Conservation (phyloP, 2,329 filamentous ascomycete species). For the Ceratocystis papillata region DNA sequence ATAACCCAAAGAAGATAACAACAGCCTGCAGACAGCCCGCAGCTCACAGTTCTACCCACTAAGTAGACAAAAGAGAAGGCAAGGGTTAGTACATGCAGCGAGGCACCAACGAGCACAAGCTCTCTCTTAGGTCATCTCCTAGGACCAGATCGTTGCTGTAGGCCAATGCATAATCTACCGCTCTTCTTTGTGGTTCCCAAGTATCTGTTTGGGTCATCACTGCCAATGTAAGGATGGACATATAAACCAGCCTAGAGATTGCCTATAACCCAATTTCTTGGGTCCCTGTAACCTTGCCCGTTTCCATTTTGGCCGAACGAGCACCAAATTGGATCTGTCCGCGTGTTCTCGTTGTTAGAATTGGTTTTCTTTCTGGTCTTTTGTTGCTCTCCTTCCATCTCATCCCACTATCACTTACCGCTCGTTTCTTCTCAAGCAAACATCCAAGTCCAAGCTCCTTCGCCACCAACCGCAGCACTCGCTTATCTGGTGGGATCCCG, state of each 20-base stretch:
- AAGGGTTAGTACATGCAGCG: constrained; percentile 29
- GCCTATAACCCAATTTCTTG: not conserved
- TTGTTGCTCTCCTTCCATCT: constrained; percentile 13
- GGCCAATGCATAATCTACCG: not conserved
- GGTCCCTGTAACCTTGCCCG: constrained; percentile 57
- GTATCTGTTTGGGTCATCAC: constrained; percentile 65
- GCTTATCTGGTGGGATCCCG: constrained; percentile 65
- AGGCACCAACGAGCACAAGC: constrained; percentile 46
- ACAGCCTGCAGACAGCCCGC: constrained; percentile 10
- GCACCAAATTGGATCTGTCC: constrained; percentile 68
- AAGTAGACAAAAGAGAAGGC: constrained; percentile 12
- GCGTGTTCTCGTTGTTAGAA: constrained; percentile 3
- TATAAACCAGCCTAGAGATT: not conserved
- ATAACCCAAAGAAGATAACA: constrained; percentile 31
- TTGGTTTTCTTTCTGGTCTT: no score
- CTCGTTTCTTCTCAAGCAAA: constrained; percentile 16
- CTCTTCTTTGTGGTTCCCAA: constrained; percentile 46
- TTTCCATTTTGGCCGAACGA: constrained; percentile 73
- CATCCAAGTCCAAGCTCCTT: constrained; percentile 12
- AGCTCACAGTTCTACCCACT: not conserved
- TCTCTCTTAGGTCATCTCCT: constrained; percentile 20
- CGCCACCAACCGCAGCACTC: constrained; percentile 43
- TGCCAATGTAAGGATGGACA: constrained; percentile 31
- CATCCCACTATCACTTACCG: constrained; percentile 13
- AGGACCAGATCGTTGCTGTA: constrained; percentile 17